phyloP scores from a whole-genome alignment of 2,329 filamentous ascomycete species.

The Aspergillus arachidicola region DNA sequence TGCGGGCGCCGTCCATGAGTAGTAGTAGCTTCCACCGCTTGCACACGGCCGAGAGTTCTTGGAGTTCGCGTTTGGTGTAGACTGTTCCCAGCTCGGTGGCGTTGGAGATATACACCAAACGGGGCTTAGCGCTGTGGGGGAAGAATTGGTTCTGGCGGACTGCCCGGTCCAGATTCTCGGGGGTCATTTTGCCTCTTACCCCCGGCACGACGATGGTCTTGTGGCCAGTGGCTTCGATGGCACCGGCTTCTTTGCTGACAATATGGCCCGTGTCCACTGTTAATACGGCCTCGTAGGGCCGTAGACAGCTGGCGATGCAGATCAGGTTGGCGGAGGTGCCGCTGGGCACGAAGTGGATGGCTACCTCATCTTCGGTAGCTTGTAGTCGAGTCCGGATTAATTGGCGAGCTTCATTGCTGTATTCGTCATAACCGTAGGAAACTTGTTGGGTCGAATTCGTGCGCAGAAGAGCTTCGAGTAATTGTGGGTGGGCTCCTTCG shows the following conservation, averaged over 20 bases:
- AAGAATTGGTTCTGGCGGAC: constrained; percentile 55
- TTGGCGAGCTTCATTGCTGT: constrained; percentile 45
- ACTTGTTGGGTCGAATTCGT: constrained; percentile 51
- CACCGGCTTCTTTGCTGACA: constrained; percentile 53
- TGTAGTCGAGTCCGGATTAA: constrained; percentile 42
- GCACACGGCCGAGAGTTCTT: constrained; percentile 48
- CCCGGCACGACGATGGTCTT: constrained; percentile 55
- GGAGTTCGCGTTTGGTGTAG: constrained; percentile 49
- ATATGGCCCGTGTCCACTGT: constrained; percentile 55
- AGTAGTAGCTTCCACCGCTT: constrained; percentile 46
- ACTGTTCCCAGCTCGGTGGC: constrained; percentile 55
- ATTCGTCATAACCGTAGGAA: constrained; percentile 53
- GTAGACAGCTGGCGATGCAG: constrained; percentile 54
- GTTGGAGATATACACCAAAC: constrained; percentile 57
- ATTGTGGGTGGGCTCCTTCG: constrained; percentile 54
- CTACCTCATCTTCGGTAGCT: constrained; percentile 42
- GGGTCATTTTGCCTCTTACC: constrained; percentile 52
- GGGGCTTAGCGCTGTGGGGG: constrained; percentile 55
- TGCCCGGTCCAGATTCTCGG: constrained; percentile 44
- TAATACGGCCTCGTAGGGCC: constrained; percentile 56
- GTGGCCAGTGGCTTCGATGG: constrained; percentile 55
- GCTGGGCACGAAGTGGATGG: constrained; percentile 56
- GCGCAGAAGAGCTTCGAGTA: constrained; percentile 50
- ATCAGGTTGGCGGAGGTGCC: constrained; percentile 57
- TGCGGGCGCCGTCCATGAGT: constrained; percentile 53